phyloP scores from a whole-genome alignment of 129 eudicot species.

The Arctium minus region DNA sequence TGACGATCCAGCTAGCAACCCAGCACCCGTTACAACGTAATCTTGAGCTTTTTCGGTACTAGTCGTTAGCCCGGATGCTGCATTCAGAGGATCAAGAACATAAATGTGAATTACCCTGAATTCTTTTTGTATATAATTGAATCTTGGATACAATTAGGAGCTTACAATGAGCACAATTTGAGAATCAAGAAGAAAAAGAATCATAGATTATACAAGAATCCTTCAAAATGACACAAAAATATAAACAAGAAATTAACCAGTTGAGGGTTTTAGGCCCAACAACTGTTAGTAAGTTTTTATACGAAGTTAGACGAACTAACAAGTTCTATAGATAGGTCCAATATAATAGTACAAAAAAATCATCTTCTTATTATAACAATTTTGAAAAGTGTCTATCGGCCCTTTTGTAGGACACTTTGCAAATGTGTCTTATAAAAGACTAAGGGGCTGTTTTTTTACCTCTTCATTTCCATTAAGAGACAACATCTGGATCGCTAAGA shows the following conservation, averaged over 20 bases:
- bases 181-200: background rate
- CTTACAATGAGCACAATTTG: background rate
- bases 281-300: too few species aligned
- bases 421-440: too few species aligned
- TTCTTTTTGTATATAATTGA: background rate
- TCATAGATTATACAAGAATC: background rate
- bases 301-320: too few species aligned
- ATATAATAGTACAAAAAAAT: too few species aligned
- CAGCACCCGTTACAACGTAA: constrained; percentile 61
- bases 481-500: too few species aligned
- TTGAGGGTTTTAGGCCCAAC: too few species aligned
- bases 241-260: background rate
- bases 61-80: constrained; percentile 61
- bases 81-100: background rate
- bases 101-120: background rate
- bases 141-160: background rate
- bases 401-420: too few species aligned
- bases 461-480: too few species aligned
- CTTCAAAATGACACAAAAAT: background rate
- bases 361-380: too few species aligned
- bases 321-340: too few species aligned
- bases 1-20: constrained; percentile 71
- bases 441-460: too few species aligned
- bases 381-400: too few species aligned
- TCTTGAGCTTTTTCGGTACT: constrained; percentile 54